These are phyloP conservation scores for Rhynchosporium secalis DNA, from an alignment of 2,329 filamentous ascomycete genomes.

Conservation along the genomic window DNA sequence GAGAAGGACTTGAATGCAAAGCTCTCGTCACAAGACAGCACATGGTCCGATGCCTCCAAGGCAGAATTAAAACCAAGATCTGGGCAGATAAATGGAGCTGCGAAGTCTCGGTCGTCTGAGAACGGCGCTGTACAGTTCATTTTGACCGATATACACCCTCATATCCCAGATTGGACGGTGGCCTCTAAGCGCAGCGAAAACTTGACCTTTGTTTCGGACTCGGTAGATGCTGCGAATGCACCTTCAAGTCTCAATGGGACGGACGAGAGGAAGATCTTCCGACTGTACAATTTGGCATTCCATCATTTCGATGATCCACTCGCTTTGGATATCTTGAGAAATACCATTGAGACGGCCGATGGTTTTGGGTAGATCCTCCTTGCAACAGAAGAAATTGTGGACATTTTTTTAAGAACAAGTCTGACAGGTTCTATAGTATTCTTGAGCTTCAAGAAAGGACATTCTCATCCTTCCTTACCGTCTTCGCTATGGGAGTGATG, in stretches of 20 bases:
- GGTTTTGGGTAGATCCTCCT: conserved; percentile 55
- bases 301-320: conserved; percentile 72
- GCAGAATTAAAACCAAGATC: conserved; percentile 31
- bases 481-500: conserved; percentile 53
- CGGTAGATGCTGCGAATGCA: conserved; percentile 65
- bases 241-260: conserved; percentile 50
- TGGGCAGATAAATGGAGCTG: conserved; percentile 23
- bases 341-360: conserved; percentile 64
- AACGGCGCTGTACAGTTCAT: conserved; percentile 54
- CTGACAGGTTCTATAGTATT: conserved; percentile 46
- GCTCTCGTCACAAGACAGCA: conserved; percentile 35
- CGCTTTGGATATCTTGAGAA: conserved; percentile 60
- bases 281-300: conserved; percentile 73
- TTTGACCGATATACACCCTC: conserved; percentile 66
- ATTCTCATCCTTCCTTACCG: conserved; percentile 53
- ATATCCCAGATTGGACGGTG: conserved; percentile 58
- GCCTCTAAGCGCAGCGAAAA: conserved; percentile 54
- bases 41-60: conserved; percentile 17
- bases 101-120: conserved; percentile 8
- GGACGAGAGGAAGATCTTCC: conserved; percentile 56
- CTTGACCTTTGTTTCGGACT: conserved; percentile 58
- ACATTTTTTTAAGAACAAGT: neutral
- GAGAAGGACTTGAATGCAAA: conserved; percentile 58
- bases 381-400: neutral
- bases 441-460: conserved; percentile 73